phyloP scores from a whole-genome alignment of 2,329 filamentous ascomycete genomes.

The Ceratocystis diversiconidia region DNA sequence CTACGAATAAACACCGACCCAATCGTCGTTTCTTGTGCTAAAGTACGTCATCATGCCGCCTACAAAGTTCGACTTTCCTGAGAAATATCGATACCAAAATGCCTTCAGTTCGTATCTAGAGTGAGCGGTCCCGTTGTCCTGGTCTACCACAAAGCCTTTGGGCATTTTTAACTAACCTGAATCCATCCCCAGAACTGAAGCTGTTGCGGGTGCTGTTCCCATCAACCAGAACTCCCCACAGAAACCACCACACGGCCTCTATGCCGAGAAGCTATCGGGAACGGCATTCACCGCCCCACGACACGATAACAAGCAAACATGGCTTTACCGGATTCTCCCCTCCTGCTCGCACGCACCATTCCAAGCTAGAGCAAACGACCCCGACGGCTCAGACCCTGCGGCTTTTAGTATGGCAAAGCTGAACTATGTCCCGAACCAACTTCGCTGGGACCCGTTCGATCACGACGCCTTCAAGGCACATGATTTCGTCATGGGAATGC shows the following conservation, averaged over 20 bases:
- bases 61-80: constrained; percentile 34
- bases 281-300: constrained; percentile 58
- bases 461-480: constrained; percentile 39
- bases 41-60: constrained; percentile 30
- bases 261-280: constrained; percentile 65
- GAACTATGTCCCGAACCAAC: constrained; percentile 65
- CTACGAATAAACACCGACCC: neutral
- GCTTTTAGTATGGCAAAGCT: constrained; percentile 31
- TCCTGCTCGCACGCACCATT: constrained; percentile 47
- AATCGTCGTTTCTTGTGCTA: neutral
- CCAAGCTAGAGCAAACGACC: constrained; percentile 29
- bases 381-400: constrained; percentile 19
- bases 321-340: constrained; percentile 57
- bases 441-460: constrained; percentile 67
- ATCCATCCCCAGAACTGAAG: constrained; percentile 49
- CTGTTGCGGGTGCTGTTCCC: constrained; percentile 58
- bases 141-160: neutral
- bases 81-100: constrained; percentile 61
- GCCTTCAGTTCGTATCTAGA: constrained; percentile 68
- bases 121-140: constrained; percentile 32
- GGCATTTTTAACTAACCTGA: neutral
- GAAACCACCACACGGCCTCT: constrained; percentile 62
- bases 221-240: constrained; percentile 70
- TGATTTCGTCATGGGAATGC: constrained; percentile 41
- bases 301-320: constrained; percentile 54